Conservation (phyloP, 2,329 filamentous ascomycete genomes). For the Epichloe typhina region DNA sequence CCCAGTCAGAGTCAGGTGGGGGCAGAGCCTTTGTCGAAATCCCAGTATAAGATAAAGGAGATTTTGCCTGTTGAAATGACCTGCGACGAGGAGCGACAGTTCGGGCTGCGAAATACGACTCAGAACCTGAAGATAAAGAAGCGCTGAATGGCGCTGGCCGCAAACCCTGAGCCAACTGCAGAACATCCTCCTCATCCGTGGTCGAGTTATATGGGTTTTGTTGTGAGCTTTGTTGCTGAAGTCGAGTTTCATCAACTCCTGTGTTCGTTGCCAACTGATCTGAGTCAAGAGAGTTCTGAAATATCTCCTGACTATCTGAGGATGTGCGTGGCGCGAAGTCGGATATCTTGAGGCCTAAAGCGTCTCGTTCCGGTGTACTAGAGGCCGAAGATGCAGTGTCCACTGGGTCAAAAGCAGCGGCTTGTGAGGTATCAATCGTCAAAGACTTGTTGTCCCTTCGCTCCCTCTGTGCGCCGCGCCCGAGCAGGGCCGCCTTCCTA, state of each 20-base stretch:
- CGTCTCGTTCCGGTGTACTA: slow-evolving; percentile 16
- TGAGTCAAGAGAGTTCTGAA: slow-evolving; percentile 13
- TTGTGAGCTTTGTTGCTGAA: slow-evolving; percentile 11
- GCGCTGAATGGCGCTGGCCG: slow-evolving; percentile 28
- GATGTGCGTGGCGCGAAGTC: slow-evolving; percentile 33
- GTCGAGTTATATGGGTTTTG: slow-evolving; percentile 40
- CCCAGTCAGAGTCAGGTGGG: slow-evolving; percentile 51
- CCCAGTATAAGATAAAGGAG: slow-evolving; percentile 44
- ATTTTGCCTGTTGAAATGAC: slow-evolving; percentile 41
- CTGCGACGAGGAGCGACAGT: slow-evolving; percentile 30
- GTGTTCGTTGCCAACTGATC: slow-evolving; percentile 10
- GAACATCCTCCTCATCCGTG: slow-evolving; percentile 70
- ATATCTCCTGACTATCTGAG: slow-evolving; percentile 31
- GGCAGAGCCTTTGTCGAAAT: slow-evolving; percentile 34
- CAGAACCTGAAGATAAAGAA: slow-evolving; percentile 42
- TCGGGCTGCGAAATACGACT: slow-evolving; percentile 45
- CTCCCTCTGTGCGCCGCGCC: slow-evolving; percentile 54
- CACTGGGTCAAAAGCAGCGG: slow-evolving; percentile 11
- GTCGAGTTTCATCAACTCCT: neutral
- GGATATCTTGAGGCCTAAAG: slow-evolving; percentile 33
- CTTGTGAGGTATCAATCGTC: slow-evolving; percentile 27
- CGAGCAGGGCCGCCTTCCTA: slow-evolving; percentile 73
- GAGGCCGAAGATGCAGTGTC: slow-evolving; percentile 11
- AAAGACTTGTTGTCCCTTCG: slow-evolving; percentile 37
- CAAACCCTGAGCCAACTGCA: slow-evolving; percentile 46